Evolutionary conservation across 108 stramenopile species (phyloP).

Genomic region (Skeletonema menzelii): DNA sequence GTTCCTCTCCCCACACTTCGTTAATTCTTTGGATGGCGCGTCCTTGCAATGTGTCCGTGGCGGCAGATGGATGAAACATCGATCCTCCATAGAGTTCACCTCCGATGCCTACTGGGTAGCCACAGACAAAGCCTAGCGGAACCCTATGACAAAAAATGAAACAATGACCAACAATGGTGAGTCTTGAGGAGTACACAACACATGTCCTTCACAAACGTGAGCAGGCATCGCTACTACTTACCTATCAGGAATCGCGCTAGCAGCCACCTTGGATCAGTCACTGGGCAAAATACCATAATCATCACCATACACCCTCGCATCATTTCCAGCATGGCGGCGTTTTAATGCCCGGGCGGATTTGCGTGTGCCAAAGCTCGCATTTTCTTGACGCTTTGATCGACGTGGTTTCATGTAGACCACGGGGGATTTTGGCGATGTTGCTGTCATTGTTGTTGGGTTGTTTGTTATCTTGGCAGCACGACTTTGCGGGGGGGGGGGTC

Average conservation of each 20-base stretch:
- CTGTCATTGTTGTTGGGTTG: neutral
- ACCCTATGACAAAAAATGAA: slow-evolving; percentile 61
- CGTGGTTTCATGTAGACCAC: slow-evolving; percentile 11
- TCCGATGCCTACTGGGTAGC: slow-evolving; percentile 62
- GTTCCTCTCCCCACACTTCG: slow-evolving; percentile 69
- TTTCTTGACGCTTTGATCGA: slow-evolving; percentile 41
- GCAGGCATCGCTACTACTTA: slow-evolving; percentile 32
- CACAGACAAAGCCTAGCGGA: slow-evolving; percentile 90
- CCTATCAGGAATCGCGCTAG: slow-evolving; percentile 84
- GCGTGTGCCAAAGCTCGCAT: slow-evolving; percentile 30
- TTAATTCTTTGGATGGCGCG: slow-evolving; percentile 82
- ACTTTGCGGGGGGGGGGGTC: too few relatives aligned
- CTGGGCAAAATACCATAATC: slow-evolving; percentile 85
- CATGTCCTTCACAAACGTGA: neutral
- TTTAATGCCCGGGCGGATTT: slow-evolving; percentile 30
- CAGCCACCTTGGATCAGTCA: slow-evolving; percentile 80
- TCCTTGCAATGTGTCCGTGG: slow-evolving; percentile 77
- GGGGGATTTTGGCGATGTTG: neutral
- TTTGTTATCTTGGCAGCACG: neutral
- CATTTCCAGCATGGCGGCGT: slow-evolving; percentile 37
- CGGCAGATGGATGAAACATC: slow-evolving; percentile 84
- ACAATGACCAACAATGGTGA: neutral
- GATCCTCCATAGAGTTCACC: slow-evolving; percentile 86
- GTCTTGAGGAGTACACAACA: too few relatives aligned
- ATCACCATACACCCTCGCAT: slow-evolving; percentile 68